Conservation (phyloP, 179 eudicot genomes). For the Heliamphora pulchella region DNA sequence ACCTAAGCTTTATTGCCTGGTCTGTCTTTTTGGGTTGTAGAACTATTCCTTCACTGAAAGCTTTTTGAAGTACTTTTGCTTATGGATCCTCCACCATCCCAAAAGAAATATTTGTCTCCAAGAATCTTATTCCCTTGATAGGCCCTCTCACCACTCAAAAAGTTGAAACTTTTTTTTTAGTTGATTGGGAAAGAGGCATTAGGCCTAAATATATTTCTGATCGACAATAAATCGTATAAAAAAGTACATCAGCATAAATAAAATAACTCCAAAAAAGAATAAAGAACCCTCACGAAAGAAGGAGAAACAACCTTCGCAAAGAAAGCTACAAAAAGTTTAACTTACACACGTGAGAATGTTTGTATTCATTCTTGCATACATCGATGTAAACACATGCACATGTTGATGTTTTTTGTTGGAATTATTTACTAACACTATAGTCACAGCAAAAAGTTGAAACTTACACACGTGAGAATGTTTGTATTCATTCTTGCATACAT, state of each 20-base stretch:
- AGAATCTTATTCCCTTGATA: conserved; percentile 18
- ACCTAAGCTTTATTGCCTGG: too few species aligned
- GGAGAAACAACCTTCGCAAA: too few species aligned
- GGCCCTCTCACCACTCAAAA: conserved; percentile 17
- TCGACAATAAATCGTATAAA: too few species aligned
- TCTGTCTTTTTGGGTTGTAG: conserved; percentile 2
- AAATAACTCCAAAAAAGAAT: too few species aligned
- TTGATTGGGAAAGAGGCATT: too few species aligned
- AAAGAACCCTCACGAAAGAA: too few species aligned
- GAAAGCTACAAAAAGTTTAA: too few species aligned
- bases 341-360: conserved; percentile 3
- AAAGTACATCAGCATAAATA: too few species aligned
- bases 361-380: background rate
- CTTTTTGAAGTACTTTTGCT: conserved; percentile 14
- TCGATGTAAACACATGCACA: background rate
- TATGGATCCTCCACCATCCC: conserved; percentile 22
- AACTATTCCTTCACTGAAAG: conserved; percentile 19
- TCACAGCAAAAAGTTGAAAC: too few species aligned
- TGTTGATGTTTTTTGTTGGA: conserved; percentile 8
- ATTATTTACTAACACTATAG: too few species aligned
- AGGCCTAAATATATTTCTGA: too few species aligned
- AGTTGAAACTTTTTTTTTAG: conserved; percentile 9
- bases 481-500: background rate
- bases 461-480: conserved; percentile 3
- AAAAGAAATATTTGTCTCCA: conserved; percentile 13